These are phyloP conservation scores for Cercospora zeae-maydis DNA, from an alignment of 2,329 filamentous ascomycete species.

Conservation along the genomic window DNA sequence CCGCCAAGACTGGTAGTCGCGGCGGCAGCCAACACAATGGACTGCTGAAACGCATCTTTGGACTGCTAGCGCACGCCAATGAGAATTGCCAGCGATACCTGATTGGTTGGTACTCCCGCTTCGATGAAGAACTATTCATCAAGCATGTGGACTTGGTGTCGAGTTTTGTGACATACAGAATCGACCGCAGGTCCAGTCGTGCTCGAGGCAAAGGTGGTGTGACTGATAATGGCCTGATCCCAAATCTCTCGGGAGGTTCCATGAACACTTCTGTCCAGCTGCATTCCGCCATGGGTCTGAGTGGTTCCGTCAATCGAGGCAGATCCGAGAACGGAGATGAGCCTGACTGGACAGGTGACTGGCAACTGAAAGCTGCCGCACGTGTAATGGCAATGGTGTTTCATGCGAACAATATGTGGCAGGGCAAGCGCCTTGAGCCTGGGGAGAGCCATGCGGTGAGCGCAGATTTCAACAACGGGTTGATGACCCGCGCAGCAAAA, in stretches of 20 bases:
- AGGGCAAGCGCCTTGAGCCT: conserved; percentile 24
- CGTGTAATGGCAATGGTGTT: conserved; percentile 78
- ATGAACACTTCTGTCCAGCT: conserved; percentile 63
- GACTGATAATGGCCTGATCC: conserved; percentile 65
- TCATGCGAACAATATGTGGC: conserved; percentile 66
- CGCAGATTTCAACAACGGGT: conserved; percentile 27
- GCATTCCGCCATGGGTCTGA: conserved; percentile 68
- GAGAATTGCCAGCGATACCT: conserved; percentile 73
- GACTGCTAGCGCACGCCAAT: conserved; percentile 71
- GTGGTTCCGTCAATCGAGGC: conserved; percentile 45
- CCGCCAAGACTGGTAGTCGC: conserved; percentile 32
- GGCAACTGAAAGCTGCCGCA: conserved; percentile 80
- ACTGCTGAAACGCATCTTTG: conserved; percentile 79
- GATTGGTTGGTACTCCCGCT: conserved; percentile 72
- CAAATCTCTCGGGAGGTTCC: conserved; percentile 65
- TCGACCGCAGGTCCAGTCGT: conserved; percentile 68
- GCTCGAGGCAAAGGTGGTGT: conserved; percentile 56
- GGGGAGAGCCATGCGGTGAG: conserved; percentile 7
- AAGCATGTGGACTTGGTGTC: conserved; percentile 72
- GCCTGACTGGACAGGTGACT: conserved; percentile 71
- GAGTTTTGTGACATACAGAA: conserved; percentile 75
- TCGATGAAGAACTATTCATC: conserved; percentile 64
- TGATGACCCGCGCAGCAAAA: conserved; percentile 31
- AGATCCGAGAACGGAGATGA: conserved; percentile 54
- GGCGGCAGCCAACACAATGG: conserved; percentile 69